Percentiles rank a stretch among this genome's conserved stretches.
Conservation (phyloP, 257 asterid species). For the Cordia subcordata region DNA sequence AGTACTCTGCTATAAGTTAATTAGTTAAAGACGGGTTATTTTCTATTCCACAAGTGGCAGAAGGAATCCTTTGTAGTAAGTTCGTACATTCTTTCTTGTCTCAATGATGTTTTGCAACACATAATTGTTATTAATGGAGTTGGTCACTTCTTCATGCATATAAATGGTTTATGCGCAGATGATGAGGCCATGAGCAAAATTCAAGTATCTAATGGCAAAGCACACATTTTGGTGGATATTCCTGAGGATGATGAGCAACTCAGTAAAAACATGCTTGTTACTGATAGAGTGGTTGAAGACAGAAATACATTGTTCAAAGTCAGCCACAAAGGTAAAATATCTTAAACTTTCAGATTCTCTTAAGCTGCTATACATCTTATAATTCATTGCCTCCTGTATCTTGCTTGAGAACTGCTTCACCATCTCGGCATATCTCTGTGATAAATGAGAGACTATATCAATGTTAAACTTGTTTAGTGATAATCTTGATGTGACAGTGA, state of each 20-base stretch:
- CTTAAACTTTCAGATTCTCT: background rate
- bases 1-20: no score
- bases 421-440: no score
- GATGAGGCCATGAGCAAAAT: conserved; percentile 13
- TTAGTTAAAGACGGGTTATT: no score
- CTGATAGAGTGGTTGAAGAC: conserved; percentile 27
- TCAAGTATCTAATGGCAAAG: conserved; percentile 15
- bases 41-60: no score
- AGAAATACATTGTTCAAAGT: conserved; percentile 20
- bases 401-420: no score
- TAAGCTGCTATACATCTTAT: background rate
- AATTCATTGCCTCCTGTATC: no score
- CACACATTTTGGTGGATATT: conserved; percentile 30
- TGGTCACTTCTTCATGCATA: background rate
- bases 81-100: no score
- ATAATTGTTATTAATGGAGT: background rate
- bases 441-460: no score
- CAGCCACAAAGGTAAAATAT: conserved; percentile 21
- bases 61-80: no score
- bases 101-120: background rate
- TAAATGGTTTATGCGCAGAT: conserved; percentile 32
- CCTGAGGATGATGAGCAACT: conserved; percentile 38
- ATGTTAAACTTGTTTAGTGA: no score
- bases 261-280: conserved; percentile 19
- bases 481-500: no score